A percentile compares a stretch with the other conserved stretches of the same genome.
Conservation (phyloP, 2,329 filamentous ascomycete species). For the Fusarium solani-melongenae region DNA sequence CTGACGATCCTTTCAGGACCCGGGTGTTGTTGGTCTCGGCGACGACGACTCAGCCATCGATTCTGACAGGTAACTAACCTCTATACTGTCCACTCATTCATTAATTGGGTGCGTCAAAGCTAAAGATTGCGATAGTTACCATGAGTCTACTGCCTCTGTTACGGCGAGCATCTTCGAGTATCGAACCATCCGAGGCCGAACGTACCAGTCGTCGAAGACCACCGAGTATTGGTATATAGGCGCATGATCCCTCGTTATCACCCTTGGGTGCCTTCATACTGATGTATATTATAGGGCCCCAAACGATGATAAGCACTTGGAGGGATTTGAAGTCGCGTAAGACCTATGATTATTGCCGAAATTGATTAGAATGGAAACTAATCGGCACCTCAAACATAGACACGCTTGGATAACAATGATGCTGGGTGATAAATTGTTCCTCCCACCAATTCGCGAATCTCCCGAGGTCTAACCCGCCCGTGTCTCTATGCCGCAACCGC, state of each 20-base stretch:
- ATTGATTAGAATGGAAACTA: neutral
- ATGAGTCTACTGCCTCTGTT: neutral
- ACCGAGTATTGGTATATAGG: neutral
- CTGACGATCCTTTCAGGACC: too few relatives aligned
- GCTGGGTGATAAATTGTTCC: conserved; percentile 1
- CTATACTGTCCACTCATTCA: neutral
- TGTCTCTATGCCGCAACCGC: too few relatives aligned
- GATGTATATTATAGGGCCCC: neutral
- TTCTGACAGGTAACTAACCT: neutral
- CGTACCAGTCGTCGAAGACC: neutral
- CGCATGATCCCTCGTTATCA: neutral
- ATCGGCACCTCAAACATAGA: neutral
- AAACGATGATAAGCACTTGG: neutral
- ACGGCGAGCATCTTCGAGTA: neutral
- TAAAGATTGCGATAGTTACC: neutral
- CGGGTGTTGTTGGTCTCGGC: neutral
- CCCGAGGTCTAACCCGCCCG: neutral
- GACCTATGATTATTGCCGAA: too few relatives aligned
- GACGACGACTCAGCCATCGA: neutral
- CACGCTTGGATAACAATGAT: conserved; percentile 16
- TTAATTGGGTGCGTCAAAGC: neutral
- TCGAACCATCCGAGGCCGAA: neutral
- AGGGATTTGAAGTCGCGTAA: neutral
- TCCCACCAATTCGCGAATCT: conserved; percentile 4
- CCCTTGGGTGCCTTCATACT: too few relatives aligned